Base-by-base conservation (phyloP, 345 rosid genomes). In the Carallia brachiata region DNA sequence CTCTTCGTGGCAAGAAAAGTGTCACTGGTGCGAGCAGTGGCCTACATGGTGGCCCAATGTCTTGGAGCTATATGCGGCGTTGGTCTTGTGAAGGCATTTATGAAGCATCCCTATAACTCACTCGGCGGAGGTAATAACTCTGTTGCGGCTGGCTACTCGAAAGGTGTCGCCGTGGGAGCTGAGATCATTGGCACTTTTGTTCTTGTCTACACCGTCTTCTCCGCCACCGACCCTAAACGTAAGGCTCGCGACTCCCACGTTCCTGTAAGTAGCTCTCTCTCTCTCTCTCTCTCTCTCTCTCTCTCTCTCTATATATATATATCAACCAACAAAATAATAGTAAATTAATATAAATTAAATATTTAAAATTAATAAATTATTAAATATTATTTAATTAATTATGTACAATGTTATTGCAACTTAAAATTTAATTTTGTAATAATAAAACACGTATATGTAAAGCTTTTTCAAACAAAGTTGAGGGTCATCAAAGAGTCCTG, bases 231-330 rank as follows among this genome's bases (percentile, higher is more conserved):
- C 44, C 32, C 69, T 36, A 66, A 66, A 12, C 69, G 69, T 3
- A 66, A 52, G 17, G 69, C 60, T 36, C 69, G 69, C 17, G 69
- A 66, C 18, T 66, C 69, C 59, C 28, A 34, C n/a, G 60, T 66
- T 66, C 69, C 69, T 18, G 69, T 52, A 34, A 66, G 60, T 10
- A 52, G 16, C 50, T 0, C 23, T 23, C 23, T 23, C 23, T 23
- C 23, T 23, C 23, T 23, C 23, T 23, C 23, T 23, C 23, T 23
- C 23, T 23, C 23, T 23, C 23, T 23, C 23, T 23, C 23, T 23
- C 23, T 23, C 23, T 23, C 23, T 23, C 0, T 23, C 0, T 23
- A 23, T 23, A 23, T 23, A 23, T 23, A 23, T 23, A 23, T 23
- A 23, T 23, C 23, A 23, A 23, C 23, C 23, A 23, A 23, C 23